Base-by-base conservation (phyloP, 2,329 filamentous ascomycete genomes). In the Cladosporium velox region DNA sequence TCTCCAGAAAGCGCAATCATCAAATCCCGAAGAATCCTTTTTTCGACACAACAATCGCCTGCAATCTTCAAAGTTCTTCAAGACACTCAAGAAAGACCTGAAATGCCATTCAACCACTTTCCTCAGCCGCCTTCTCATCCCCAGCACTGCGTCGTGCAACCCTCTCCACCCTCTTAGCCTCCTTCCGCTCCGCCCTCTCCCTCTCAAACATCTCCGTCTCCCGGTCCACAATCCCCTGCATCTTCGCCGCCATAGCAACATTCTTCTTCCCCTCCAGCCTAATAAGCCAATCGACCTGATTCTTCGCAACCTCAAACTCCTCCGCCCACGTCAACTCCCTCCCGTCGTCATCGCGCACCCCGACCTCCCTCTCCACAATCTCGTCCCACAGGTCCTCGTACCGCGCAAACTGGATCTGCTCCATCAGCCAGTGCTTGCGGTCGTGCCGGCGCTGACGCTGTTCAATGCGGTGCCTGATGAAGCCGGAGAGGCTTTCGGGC, bases 401-500 rank as follows among this genome's bases (percentile, higher is more conserved):
- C 51, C 67, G 60, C 2, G 78, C 82, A 10, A 81, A 47, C 3
- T 74, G 73, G 11, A 78, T 35, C 66, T 82, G 78, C 4, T 83
- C 80, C 11, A 78, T 72, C 26, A 87, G 70, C 7, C 77, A 71
- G 10, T 80, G 68, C 0, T 81, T 71, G 18, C 72, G 72, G 57
- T 78, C 66, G 14, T 84, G 75, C 18, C 82, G 77, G 54, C 74
- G 74, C 52, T 81, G 77, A n/a, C 83, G 83, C 47, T 78, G 74
- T 4, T 73, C 67, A 21, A 84, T 75, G 71, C 86, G 86, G 59
- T 85, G 79, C 11, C 81, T 79, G 2, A 93, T 72, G 18, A 89
- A 82, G 10, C 84, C 79, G n/a, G 82, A 85, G 24, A 93, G 77
- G n/a, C 78, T 77, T 0, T 75, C 73, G 2, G 88, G 84, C 75